phyloP scores from a whole-genome alignment of 345 rosid genomes.

The Salix purpurea region DNA sequence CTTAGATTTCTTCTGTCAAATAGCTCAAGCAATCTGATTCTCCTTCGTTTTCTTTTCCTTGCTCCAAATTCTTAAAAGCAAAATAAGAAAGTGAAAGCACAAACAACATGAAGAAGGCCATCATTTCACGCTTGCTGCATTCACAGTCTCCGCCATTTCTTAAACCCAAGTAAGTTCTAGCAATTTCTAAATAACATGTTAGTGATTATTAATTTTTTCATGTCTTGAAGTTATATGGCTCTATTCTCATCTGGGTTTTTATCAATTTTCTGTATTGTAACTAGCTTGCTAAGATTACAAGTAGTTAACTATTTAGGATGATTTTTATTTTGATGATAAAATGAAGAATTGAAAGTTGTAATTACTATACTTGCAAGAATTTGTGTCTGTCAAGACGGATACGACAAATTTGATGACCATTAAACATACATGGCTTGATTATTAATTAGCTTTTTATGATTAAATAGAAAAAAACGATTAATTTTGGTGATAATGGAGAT shows the following conservation, averaged over 20 bases:
- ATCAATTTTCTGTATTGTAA: neutral
- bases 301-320: too few relatives aligned
- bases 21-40: neutral
- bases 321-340: too few relatives aligned
- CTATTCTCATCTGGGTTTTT: neutral
- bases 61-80: neutral
- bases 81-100: neutral
- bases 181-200: neutral
- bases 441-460: too few relatives aligned
- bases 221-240: neutral
- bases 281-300: too few relatives aligned
- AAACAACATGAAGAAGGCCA: neutral
- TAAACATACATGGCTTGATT: too few relatives aligned
- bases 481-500: too few relatives aligned
- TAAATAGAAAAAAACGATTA: too few relatives aligned
- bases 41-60: neutral
- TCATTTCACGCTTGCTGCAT: slow-evolving; percentile 15
- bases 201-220: neutral
- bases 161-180: slow-evolving; percentile 2
- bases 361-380: too few relatives aligned
- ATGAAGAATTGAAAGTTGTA: too few relatives aligned
- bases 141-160: slow-evolving; percentile 11
- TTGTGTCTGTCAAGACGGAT: too few relatives aligned
- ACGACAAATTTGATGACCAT: too few relatives aligned
- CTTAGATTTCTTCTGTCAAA: neutral